phyloP scores from a whole-genome alignment of 176 grass and related monocot species.

The Olyra latifolia region DNA sequence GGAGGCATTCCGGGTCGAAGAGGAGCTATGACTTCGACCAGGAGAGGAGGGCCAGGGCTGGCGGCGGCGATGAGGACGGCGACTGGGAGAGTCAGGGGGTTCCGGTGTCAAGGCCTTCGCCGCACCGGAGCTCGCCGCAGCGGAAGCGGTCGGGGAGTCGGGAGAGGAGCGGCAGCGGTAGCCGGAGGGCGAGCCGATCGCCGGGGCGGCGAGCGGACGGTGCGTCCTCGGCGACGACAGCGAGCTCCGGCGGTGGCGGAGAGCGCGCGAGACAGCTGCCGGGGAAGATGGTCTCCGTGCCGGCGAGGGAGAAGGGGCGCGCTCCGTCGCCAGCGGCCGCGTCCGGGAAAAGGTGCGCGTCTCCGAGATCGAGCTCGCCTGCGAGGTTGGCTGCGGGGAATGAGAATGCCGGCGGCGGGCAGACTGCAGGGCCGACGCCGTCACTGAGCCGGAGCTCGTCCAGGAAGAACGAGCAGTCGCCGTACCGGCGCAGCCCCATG shows the following conservation, averaged over 20 bases:
- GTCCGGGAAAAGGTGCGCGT: conserved; percentile 55
- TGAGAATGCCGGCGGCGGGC: conserved; percentile 25
- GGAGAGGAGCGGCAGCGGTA: conserved; percentile 56
- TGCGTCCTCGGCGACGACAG: not conserved
- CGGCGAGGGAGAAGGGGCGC: conserved; percentile 66
- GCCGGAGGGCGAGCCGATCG: conserved; percentile 70
- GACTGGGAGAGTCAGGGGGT: conserved; percentile 43
- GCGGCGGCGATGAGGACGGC: conserved; percentile 41
- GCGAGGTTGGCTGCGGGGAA: conserved; percentile 47
- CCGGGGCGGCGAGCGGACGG: conserved; percentile 56
- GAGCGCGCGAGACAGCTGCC: conserved; percentile 53
- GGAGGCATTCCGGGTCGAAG: conserved; percentile 78
- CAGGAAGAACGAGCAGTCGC: conserved; percentile 72
- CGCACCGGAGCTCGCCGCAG: conserved; percentile 64
- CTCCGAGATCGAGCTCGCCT: conserved; percentile 70
- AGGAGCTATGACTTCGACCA: conserved; percentile 89
- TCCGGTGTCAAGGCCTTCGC: conserved; percentile 56
- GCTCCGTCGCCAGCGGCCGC: conserved; percentile 35
- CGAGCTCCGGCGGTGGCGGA: not conserved
- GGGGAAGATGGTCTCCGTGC: conserved; percentile 86
- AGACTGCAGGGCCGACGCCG: conserved; percentile 28
- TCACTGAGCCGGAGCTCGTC: conserved; percentile 83
- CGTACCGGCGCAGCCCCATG: conserved; percentile 77
- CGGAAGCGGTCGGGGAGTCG: conserved; percentile 71
- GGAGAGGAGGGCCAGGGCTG: conserved; percentile 35